Base-by-base conservation (phyloP, 805 yeast species). In the Hanseniaspora nectarophila region DNA sequence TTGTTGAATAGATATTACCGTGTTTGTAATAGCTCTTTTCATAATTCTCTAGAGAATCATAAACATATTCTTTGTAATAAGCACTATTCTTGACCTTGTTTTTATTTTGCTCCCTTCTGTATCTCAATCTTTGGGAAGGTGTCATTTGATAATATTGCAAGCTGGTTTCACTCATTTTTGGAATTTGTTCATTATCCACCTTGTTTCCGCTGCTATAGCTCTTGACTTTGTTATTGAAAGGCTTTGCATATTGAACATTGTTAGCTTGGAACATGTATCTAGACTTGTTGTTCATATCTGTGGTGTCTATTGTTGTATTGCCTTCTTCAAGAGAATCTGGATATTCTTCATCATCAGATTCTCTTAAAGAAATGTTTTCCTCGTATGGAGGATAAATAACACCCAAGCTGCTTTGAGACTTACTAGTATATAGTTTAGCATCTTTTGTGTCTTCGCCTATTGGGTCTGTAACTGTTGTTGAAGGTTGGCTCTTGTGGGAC, bases 101-200 rank as follows among this genome's bases (percentile, higher is more conserved):
- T 50, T 66, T 67, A 29, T 64, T 67, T 47, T 66, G 70, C 44
- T 65, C 69, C 54, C 68, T 66, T 37, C 73, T 64, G 43, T 71
- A 54, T 42, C 74, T 63, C 46, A 67, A 67, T 32, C 67, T 61
- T 56, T 71, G 76, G 1, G 74, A 70, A 0, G 75, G 73, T 0
- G 75, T 71, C 56, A 53, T 46, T 46, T 46, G 40, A 16, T 53
- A 42, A 16, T 35, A 42, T 6, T 44, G 45, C 28, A 44, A 23
- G 4, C 16, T 44, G 15, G 50, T 12, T 12, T 42, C 45, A 31
- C 20, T 32, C 9, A 26, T 18, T 15, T 44, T 31, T 31, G 7
- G 38, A 9, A 29, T 42, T 5, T 26, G 33, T 12, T 31, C 45
- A 29, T 16, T 18, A 8, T 29, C 45, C 18, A 29, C n/a, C 15